Conservation (phyloP, 441 rosid species). For the Biscutella laevigata region DNA sequence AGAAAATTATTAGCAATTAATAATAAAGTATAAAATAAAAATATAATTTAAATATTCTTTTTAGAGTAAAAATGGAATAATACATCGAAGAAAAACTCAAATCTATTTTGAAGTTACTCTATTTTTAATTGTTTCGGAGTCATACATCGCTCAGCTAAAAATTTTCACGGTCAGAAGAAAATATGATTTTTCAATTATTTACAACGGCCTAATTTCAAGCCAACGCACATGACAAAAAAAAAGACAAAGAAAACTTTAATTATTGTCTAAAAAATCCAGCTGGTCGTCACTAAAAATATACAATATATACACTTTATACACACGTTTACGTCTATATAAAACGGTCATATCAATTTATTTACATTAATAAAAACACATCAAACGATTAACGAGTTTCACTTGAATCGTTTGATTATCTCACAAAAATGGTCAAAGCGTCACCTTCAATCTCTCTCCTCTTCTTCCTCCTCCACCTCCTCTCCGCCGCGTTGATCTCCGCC, state of each 20-base stretch:
- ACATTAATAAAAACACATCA: slow-evolving; percentile 16
- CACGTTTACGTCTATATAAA: slow-evolving; percentile 5
- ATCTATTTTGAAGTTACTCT: no score
- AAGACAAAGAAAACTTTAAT: background rate
- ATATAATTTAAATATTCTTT: no score
- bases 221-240: slow-evolving; percentile 8
- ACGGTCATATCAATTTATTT: slow-evolving; percentile 15
- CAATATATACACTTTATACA: background rate
- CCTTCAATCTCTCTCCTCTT: slow-evolving; percentile 24
- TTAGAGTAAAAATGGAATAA: no score
- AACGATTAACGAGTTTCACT: slow-evolving; percentile 26
- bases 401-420: slow-evolving; percentile 17
- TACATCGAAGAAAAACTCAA: no score
- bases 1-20: no score
- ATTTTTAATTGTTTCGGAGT: no score
- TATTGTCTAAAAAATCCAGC: background rate
- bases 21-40: no score
- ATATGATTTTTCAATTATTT: slow-evolving; percentile 14
- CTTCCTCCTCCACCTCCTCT: slow-evolving; percentile 25
- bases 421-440: slow-evolving; percentile 15
- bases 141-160: no score
- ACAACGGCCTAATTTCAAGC: slow-evolving; percentile 20
- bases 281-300: slow-evolving; percentile 12
- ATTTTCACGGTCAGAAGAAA: no score
- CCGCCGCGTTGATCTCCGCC: slow-evolving; percentile 27